A percentile compares a stretch with the other conserved stretches of the same genome.
Conservation (phyloP, 371 early-diverging fungal species). For the Mucor saturninus region DNA sequence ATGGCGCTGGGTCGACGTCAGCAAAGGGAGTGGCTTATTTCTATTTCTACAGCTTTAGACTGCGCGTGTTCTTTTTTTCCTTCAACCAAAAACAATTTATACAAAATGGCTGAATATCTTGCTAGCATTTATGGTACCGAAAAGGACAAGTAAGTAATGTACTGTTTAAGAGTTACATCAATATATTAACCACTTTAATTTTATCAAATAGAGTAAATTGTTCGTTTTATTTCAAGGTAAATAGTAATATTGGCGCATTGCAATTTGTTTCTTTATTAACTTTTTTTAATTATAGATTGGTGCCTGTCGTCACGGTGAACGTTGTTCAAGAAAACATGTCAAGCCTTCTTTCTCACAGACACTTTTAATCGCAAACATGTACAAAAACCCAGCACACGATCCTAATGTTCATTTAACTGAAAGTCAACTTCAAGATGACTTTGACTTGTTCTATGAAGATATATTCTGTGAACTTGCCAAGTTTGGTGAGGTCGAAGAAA, state of each 20-base stretch:
- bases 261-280: not conserved
- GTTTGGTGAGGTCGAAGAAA: slow-evolving; percentile 95
- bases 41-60: not conserved
- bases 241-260: not conserved
- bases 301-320: slow-evolving; percentile 97
- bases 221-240: slow-evolving; percentile 94
- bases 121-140: slow-evolving; percentile 95
- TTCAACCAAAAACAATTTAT: slow-evolving; percentile 1
- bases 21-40: slow-evolving; percentile 17
- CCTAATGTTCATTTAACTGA: slow-evolving; percentile 71
- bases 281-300: slow-evolving; percentile 70
- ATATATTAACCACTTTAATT: not conserved
- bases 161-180: not conserved
- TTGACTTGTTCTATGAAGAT: slow-evolving; percentile 97
- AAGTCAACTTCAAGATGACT: slow-evolving; percentile 88
- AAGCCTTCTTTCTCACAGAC: slow-evolving; percentile 96
- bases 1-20: slow-evolving; percentile 6
- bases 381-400: slow-evolving; percentile 91
- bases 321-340: slow-evolving; percentile 97
- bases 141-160: slow-evolving; percentile 83
- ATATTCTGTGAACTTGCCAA: slow-evolving; percentile 94
- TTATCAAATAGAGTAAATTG: slow-evolving; percentile 86
- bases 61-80: slow-evolving; percentile 1
- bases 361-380: slow-evolving; percentile 92
- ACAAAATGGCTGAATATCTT: slow-evolving; percentile 82